Percentiles rank a stretch among this genome's conserved stretches.
These are phyloP conservation scores for Aureobasidium sp. DNA, from an alignment of 2,329 filamentous ascomycete species.

Conservation along the genomic window DNA sequence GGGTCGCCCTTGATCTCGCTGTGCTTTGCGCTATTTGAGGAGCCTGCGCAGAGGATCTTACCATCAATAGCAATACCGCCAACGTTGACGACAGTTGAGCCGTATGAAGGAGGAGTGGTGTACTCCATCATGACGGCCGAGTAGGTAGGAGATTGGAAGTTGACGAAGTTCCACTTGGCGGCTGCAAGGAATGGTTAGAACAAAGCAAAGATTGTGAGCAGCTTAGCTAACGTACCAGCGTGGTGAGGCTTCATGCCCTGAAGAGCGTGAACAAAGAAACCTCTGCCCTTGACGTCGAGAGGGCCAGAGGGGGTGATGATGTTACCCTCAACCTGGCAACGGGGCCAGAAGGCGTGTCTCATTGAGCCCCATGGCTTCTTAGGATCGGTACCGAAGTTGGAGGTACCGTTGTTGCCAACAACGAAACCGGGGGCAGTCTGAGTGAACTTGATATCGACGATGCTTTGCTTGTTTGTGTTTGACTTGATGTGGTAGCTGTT, in stretches of 20 bases:
- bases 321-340: constrained; percentile 71
- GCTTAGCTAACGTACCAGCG: constrained; percentile 50
- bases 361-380: constrained; percentile 84
- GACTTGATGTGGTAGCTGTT: constrained; percentile 84
- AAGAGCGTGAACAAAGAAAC: constrained; percentile 73
- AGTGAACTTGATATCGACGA: constrained; percentile 81
- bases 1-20: constrained; percentile 61
- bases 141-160: constrained; percentile 81
- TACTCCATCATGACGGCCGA: constrained; percentile 94
- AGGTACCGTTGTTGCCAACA: constrained; percentile 75
- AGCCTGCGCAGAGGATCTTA: constrained; percentile 68
- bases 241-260: constrained; percentile 99
- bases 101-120: constrained; percentile 89
- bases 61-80: constrained; percentile 75
- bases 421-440: constrained; percentile 73
- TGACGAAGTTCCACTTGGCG: constrained; percentile 83
- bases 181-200: constrained; percentile 37
- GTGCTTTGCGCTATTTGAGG: constrained; percentile 59
- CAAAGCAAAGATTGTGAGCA: not conserved
- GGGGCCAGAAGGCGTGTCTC: constrained; percentile 90
- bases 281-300: constrained; percentile 73
- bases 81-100: constrained; percentile 72
- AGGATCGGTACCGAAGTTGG: constrained; percentile 79
- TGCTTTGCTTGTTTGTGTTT: constrained; percentile 67
- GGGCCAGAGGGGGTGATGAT: constrained; percentile 77